Base-by-base conservation (phyloP, 1,284 basidiomycete species). In the Apiotrichum siamense region DNA sequence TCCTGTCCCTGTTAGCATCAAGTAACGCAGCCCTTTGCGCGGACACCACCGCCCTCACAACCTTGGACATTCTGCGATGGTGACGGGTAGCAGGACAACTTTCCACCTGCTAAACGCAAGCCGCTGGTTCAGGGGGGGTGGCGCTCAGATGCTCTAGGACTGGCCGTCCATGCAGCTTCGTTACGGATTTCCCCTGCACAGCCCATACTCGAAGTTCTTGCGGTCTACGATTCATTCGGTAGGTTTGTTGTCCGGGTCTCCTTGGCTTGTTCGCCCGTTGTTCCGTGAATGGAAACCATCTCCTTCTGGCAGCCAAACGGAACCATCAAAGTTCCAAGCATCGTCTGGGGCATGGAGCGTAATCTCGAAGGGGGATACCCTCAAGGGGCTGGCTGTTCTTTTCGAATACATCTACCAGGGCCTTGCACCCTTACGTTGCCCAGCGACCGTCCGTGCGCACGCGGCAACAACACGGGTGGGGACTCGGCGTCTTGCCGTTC, bases 191-290 rank as follows among this genome's bases (percentile, higher is more conserved):
- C 70, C 17, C 72, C 75, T 23, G 73, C 72, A 27, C 57, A 74
- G 45, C 58, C 78, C 23, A 66, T 77, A 50, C 63, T 78, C 49
- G 78, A 79, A 66, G 77, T 78, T 46, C 62, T 80, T 42, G 72
- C 77, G 2, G 74, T 78, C 32, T 79, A 77, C 59, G 77, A 79
- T 52, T 72, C 72, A 7, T 76, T 78, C 58, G 74, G 76, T 75
- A 56, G 59, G 68, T 44, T 6, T 12, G 11, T 10, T 35, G 3
- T 33, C 26, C n/a, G n/a, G 3, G 7, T 27, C 15, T 59, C 21
- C 15, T 9, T 5, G 17, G 13, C 15, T 7, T 17, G 32, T 17
- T 10, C 15, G 35, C 6, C 35, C 7, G 35, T 36, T 20, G 35
- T 36, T 35, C 12, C 32, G n/a, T 17, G 6, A 17, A 5, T 6